phyloP scores from a whole-genome alignment of 1,284 basidiomycete species.

The Ceratobasidium papillatum region DNA sequence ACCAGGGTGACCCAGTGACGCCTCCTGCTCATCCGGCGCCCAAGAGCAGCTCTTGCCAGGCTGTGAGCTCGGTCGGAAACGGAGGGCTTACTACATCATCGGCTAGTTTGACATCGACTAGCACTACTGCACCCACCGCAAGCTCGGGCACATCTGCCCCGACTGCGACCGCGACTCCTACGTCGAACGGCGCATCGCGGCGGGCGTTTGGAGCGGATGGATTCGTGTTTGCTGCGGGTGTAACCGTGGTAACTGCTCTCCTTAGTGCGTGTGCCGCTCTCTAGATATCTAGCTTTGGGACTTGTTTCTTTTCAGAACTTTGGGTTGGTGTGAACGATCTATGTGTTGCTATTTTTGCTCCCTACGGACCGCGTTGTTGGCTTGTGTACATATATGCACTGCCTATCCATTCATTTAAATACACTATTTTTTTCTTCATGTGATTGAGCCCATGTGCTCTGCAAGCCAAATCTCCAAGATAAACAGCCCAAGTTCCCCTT shows the following conservation, averaged over 20 bases:
- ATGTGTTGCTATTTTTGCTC: neutral
- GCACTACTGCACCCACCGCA: neutral
- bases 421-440: neutral
- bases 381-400: neutral
- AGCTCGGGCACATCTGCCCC: neutral
- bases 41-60: constrained; percentile 14
- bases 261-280: constrained; percentile 8
- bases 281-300: neutral
- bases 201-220: neutral
- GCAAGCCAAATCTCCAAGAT: no score
- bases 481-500: no score
- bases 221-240: constrained; percentile 2
- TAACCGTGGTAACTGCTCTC: neutral
- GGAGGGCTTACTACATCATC: neutral
- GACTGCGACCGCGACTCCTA: neutral
- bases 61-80: constrained; percentile 26
- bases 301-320: neutral
- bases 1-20: constrained; percentile 45
- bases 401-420: neutral
- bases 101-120: neutral
- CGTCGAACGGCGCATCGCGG: neutral
- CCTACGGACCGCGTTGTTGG: neutral
- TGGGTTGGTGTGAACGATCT: neutral
- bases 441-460: no score
- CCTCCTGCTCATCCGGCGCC: constrained; percentile 43